phyloP scores from a whole-genome alignment of 2,329 filamentous ascomycete species.

The Pestalotiopsis sp. region DNA sequence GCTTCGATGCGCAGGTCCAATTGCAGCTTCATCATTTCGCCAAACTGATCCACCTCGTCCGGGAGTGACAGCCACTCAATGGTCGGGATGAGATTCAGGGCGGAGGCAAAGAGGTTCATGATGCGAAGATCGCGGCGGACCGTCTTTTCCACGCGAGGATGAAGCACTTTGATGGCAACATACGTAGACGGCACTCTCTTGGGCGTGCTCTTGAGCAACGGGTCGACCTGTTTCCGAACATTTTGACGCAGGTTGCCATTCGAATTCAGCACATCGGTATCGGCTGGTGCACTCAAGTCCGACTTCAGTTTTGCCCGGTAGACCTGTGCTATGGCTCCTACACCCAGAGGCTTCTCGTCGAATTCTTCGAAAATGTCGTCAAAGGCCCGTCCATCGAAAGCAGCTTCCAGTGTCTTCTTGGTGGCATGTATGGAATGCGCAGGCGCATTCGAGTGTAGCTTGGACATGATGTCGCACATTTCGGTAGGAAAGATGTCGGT shows the following conservation, averaged over 20 bases:
- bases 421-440: conserved; percentile 84
- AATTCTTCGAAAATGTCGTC: conserved; percentile 97
- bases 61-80: conserved; percentile 97
- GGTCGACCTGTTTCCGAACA: conserved; percentile 80
- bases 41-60: conserved; percentile 91
- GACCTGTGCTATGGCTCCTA: conserved; percentile 95
- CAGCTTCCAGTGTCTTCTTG: conserved; percentile 74
- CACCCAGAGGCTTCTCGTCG: conserved; percentile 82
- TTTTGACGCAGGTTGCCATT: conserved; percentile 63
- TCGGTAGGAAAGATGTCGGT: conserved; percentile 94
- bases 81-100: conserved; percentile 85
- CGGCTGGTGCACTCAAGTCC: conserved; percentile 66
- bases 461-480: conserved; percentile 91
- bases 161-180: conserved; percentile 93
- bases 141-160: conserved; percentile 85
- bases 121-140: conserved; percentile 91
- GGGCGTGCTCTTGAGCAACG: conserved; percentile 82
- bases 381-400: conserved; percentile 78
- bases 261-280: conserved; percentile 53
- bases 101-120: conserved; percentile 85
- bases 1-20: conserved; percentile 93
- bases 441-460: conserved; percentile 90
- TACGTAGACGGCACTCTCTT: conserved; percentile 85
- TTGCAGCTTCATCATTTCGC: conserved; percentile 98
- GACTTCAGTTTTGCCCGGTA: conserved; percentile 93